Evolutionary conservation across 2,329 filamentous ascomycete genomes (phyloP).

Genomic region (Claviceps citrina): DNA sequence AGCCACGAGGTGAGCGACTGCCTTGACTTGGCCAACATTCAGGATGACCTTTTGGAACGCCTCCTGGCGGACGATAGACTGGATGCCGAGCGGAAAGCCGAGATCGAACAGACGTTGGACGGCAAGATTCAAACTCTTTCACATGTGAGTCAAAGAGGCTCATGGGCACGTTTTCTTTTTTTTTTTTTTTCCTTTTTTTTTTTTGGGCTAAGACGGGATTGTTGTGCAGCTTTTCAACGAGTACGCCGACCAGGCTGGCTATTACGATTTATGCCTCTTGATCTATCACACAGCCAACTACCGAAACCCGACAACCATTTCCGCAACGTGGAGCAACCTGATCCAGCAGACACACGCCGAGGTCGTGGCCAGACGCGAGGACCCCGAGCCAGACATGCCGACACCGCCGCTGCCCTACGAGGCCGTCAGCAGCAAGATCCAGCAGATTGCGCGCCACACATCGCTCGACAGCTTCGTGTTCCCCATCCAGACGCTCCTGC

Average conservation of each 20-base stretch:
- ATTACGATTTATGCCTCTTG: constrained; percentile 83
- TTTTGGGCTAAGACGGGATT: no score
- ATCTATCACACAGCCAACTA: constrained; percentile 90
- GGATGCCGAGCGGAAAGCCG: constrained; percentile 41
- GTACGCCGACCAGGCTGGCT: constrained; percentile 79
- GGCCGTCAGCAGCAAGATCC: constrained; percentile 46
- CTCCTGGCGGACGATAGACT: constrained; percentile 61
- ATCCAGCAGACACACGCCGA: constrained; percentile 56
- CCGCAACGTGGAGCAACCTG: constrained; percentile 68
- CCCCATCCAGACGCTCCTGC: constrained; percentile 44
- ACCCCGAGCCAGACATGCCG: constrained; percentile 25
- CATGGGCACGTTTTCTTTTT: background rate
- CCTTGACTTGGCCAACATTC: constrained; percentile 85
- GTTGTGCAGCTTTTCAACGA: constrained; percentile 64
- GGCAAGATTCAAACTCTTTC: constrained; percentile 64
- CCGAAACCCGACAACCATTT: constrained; percentile 72
- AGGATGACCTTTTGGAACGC: constrained; percentile 75
- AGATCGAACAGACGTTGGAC: constrained; percentile 55
- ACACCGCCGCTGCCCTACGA: constrained; percentile 49
- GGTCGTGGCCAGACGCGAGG: constrained; percentile 26
- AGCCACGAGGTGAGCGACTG: constrained; percentile 73
- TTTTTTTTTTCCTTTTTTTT: background rate
- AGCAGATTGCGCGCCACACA: constrained; percentile 49
- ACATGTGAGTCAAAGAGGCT: constrained; percentile 44
- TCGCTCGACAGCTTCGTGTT: constrained; percentile 52